Evolutionary conservation across 805 yeast genomes (phyloP).

Genomic region (Yamadazyma laniorum): DNA sequence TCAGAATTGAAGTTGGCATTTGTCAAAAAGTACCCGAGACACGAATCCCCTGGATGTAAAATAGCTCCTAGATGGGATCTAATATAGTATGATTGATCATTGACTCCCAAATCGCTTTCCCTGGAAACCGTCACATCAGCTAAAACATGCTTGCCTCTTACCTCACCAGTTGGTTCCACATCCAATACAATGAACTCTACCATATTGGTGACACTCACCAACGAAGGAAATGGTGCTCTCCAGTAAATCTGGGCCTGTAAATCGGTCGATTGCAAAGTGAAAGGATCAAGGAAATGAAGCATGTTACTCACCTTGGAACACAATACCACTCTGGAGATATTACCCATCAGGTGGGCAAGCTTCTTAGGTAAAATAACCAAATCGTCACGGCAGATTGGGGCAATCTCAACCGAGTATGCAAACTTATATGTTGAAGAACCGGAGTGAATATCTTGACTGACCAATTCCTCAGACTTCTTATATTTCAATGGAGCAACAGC

Average conservation of each 20-base stretch:
- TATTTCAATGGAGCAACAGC: slow-evolving; percentile 82
- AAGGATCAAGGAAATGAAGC: slow-evolving; percentile 84
- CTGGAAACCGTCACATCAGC: slow-evolving; percentile 94
- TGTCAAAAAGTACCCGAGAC: slow-evolving; percentile 81
- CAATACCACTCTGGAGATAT: slow-evolving; percentile 74
- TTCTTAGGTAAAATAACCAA: slow-evolving; percentile 87
- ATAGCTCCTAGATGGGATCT: slow-evolving; percentile 93
- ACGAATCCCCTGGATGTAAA: slow-evolving; percentile 95
- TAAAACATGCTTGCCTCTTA: slow-evolving; percentile 71
- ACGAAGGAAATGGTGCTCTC: slow-evolving; percentile 76
- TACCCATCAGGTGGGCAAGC: slow-evolving; percentile 80
- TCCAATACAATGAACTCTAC: slow-evolving; percentile 88
- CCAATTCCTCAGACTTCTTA: slow-evolving; percentile 86
- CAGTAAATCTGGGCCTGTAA: slow-evolving; percentile 70
- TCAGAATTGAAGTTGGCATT: slow-evolving; percentile 89
- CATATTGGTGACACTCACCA: slow-evolving; percentile 72
- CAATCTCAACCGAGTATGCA: slow-evolving; percentile 88
- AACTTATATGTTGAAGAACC: slow-evolving; percentile 87
- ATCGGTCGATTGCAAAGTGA: slow-evolving; percentile 75
- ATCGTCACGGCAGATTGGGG: slow-evolving; percentile 96
- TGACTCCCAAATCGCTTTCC: slow-evolving; percentile 81
- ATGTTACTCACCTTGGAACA: slow-evolving; percentile 84
- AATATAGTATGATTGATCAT: slow-evolving; percentile 78
- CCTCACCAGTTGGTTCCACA: slow-evolving; percentile 85
- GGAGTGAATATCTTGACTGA: slow-evolving; percentile 88